These are phyloP conservation scores for Amyloporia xantha DNA, from an alignment of 768 basidiomycete species.

Conservation along the genomic window DNA sequence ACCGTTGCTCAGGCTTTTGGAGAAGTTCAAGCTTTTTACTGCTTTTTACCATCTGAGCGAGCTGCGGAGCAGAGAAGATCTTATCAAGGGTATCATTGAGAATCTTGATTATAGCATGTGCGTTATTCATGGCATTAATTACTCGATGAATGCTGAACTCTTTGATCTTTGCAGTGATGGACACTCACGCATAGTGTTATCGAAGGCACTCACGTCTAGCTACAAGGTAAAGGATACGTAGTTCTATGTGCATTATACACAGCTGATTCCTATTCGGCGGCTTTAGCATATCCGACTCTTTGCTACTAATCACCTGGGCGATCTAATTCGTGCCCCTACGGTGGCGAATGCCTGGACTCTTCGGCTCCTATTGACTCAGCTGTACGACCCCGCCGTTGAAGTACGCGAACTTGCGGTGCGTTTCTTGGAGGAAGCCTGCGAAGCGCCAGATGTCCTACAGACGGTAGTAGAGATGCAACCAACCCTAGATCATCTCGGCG, in stretches of 20 bases:
- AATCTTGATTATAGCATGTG: slow-evolving; percentile 88
- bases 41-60: slow-evolving; percentile 95
- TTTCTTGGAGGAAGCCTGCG: slow-evolving; percentile 86
- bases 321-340: slow-evolving; percentile 60
- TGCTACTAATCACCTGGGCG: slow-evolving; percentile 82
- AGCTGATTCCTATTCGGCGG: neutral
- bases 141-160: neutral
- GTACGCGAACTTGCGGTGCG: slow-evolving; percentile 88
- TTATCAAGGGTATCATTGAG: slow-evolving; percentile 87
- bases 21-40: slow-evolving; percentile 90
- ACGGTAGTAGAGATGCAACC: slow-evolving; percentile 93
- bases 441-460: slow-evolving; percentile 75
- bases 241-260: neutral
- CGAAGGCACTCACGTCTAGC: slow-evolving; percentile 91
- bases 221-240: slow-evolving; percentile 53
- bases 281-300: slow-evolving; percentile 78
- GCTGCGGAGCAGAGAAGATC: slow-evolving; percentile 82
- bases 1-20: slow-evolving; percentile 55
- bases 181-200: slow-evolving; percentile 87
- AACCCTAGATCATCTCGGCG: slow-evolving; percentile 91
- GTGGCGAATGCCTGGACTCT: slow-evolving; percentile 82
- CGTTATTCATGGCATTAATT: slow-evolving; percentile 26
- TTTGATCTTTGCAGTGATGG: slow-evolving; percentile 64
- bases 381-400: slow-evolving; percentile 88
- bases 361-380: slow-evolving; percentile 85